Evolutionary conservation across 108 stramenopile genomes (phyloP).

Genomic region (Nitzschia inconspicua): DNA sequence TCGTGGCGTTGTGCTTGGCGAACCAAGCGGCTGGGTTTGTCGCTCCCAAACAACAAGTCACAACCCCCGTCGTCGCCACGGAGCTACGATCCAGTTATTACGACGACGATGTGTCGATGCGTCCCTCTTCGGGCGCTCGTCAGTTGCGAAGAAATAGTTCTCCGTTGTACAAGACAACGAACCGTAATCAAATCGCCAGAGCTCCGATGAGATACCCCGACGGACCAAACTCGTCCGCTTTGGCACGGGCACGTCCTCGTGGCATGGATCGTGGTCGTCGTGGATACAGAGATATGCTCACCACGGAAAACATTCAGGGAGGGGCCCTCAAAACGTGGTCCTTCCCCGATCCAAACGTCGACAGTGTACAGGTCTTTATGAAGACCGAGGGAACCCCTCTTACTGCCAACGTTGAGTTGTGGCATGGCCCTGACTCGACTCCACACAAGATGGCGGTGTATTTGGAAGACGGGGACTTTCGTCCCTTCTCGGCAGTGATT

Average conservation of each 20-base stretch:
- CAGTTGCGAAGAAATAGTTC: neutral
- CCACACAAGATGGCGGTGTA: slow-evolving; percentile 79
- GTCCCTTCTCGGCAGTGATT: slow-evolving; percentile 70
- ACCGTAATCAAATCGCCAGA: no score
- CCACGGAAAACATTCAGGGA: slow-evolving; percentile 53
- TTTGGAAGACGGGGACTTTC: slow-evolving; percentile 70
- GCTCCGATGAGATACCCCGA: slow-evolving; percentile 2
- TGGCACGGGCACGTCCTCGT: neutral
- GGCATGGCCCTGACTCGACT: slow-evolving; percentile 81
- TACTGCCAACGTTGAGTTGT: slow-evolving; percentile 72
- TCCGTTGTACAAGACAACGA: no score
- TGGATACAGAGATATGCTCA: slow-evolving; percentile 11
- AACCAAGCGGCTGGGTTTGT: no score
- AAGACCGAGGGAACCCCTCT: slow-evolving; percentile 82
- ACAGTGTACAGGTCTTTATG: slow-evolving; percentile 64
- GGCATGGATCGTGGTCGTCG: neutral
- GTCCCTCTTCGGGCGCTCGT: slow-evolving; percentile 6
- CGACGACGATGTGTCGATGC: slow-evolving; percentile 4
- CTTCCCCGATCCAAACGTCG: slow-evolving; percentile 50
- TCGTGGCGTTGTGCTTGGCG: no score
- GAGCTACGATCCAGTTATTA: slow-evolving; percentile 2
- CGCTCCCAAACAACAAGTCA: no score
- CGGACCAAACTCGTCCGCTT: neutral
- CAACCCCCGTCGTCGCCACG: no score
- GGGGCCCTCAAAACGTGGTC: slow-evolving; percentile 76